phyloP scores from a whole-genome alignment of 805 yeast genomes.

The Lipomyces orientalis region DNA sequence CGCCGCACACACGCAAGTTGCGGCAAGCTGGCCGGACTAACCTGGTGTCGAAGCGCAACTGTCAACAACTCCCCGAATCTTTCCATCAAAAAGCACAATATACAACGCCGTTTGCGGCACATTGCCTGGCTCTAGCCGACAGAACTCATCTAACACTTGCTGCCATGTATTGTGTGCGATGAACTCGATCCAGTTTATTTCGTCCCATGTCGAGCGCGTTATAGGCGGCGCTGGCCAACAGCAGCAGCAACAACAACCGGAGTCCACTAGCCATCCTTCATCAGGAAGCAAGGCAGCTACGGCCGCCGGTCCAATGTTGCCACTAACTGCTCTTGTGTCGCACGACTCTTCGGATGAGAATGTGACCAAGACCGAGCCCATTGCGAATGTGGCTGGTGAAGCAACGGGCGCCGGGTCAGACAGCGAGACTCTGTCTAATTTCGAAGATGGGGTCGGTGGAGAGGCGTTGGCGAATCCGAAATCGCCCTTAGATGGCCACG shows the following conservation, averaged over 20 bases:
- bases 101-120: not conserved
- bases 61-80: too few species aligned
- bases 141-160: constrained; percentile 1
- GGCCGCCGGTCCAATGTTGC: constrained; percentile 1
- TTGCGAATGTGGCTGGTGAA: not conserved
- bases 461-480: not conserved
- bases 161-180: constrained; percentile 17
- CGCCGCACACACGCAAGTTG: not conserved
- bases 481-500: not conserved
- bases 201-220: constrained; percentile 37
- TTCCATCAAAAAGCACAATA: too few species aligned
- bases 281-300: constrained; percentile 1
- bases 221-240: constrained; percentile 20
- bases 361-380: not conserved
- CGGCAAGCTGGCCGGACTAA: too few species aligned
- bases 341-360: not conserved
- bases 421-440: not conserved
- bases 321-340: constrained; percentile 4
- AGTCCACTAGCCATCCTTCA: not conserved
- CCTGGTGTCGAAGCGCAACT: too few species aligned
- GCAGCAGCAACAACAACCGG: constrained; percentile 16
- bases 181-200: constrained; percentile 37
- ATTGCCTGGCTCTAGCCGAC: not conserved
- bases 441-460: not conserved
- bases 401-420: not conserved